These are phyloP conservation scores for Bromus sterilis DNA, from an alignment of 176 grass and related monocot genomes.

Conservation along the genomic window DNA sequence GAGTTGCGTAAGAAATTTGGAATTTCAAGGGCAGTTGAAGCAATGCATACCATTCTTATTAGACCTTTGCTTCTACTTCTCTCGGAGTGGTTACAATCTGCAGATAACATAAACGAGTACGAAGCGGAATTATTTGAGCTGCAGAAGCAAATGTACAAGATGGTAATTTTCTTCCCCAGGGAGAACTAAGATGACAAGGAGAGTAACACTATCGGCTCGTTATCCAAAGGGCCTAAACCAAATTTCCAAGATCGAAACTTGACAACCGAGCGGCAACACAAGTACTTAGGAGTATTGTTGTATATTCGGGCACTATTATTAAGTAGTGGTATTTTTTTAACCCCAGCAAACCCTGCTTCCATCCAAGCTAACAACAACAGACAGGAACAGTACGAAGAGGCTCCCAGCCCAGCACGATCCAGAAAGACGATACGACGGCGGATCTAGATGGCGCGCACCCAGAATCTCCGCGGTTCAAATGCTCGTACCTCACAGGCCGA, in stretches of 20 bases:
- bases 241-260: neutral
- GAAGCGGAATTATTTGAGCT: neutral
- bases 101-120: neutral
- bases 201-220: neutral
- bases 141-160: neutral
- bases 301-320: neutral
- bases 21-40: neutral
- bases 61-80: neutral
- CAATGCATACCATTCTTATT: conserved; percentile 33
- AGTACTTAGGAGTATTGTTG: too few species aligned
- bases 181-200: neutral
- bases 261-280: too few species aligned
- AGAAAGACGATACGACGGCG: neutral
- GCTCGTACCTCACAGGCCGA: neutral
- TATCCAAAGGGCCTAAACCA: neutral
- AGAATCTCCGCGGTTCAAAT: neutral
- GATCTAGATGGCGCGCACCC: neutral
- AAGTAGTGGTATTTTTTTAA: neutral
- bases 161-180: neutral
- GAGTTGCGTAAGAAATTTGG: neutral
- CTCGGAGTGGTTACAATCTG: neutral
- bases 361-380: neutral
- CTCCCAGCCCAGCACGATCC: neutral
- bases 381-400: neutral
- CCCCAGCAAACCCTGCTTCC: neutral